These are phyloP conservation scores for Sarocladium kiliense DNA, from an alignment of 2,329 filamentous ascomycete species.

Conservation along the genomic window DNA sequence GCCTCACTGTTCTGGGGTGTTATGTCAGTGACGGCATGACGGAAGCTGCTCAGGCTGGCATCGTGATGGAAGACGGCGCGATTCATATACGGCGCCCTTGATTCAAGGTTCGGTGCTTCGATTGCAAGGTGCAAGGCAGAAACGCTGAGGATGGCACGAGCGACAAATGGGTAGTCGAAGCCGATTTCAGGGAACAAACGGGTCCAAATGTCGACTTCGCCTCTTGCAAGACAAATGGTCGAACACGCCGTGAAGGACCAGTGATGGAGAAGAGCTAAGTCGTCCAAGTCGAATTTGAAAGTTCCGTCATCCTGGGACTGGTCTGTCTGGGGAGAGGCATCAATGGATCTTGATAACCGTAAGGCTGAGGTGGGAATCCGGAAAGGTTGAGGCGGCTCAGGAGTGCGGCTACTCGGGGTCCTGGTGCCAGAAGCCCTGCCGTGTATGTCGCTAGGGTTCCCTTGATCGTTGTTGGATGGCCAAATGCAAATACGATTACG, in stretches of 20 bases:
- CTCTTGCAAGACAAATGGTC: slow-evolving; percentile 5
- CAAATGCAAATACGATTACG: not conserved
- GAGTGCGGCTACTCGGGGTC: not conserved
- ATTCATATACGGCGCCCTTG: not conserved
- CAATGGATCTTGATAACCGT: not conserved
- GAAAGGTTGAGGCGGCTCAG: not conserved
- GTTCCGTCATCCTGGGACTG: not conserved
- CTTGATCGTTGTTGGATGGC: not conserved
- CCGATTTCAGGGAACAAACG: slow-evolving; percentile 12
- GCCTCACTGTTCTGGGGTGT: slow-evolving; percentile 11
- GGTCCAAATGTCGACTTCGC: slow-evolving; percentile 10
- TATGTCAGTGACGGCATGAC: slow-evolving; percentile 3
- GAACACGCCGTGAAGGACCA: slow-evolving; percentile 13
- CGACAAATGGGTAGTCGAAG: slow-evolving; percentile 13
- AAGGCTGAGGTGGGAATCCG: not conserved
- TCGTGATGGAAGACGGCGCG: slow-evolving; percentile 12
- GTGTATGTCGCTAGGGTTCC: not conserved
- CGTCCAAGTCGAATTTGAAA: slow-evolving; percentile 10
- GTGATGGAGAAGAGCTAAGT: slow-evolving; percentile 15
- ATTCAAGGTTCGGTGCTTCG: not conserved
- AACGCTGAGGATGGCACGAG: slow-evolving; percentile 13
- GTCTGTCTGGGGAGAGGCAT: not conserved
- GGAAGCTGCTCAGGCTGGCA: slow-evolving; percentile 10
- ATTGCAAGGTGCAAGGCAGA: slow-evolving; percentile 14
- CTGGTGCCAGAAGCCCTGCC: not conserved